Evolutionary conservation across 768 basidiomycete species (phyloP).

Genomic region (Ramaria sp.): DNA sequence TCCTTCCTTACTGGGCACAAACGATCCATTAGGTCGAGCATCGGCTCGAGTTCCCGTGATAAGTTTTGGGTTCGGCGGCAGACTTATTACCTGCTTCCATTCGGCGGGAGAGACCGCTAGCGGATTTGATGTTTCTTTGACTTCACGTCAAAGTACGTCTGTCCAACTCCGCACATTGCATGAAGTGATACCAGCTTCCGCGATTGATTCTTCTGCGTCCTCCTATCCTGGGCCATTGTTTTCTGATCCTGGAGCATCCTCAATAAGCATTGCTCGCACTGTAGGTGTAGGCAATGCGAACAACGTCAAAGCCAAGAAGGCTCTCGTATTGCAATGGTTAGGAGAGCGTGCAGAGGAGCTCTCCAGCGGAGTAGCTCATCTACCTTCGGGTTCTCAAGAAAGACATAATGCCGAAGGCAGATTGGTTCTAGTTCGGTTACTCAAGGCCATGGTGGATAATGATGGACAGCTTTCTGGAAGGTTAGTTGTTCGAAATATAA

Average conservation of each 20-base stretch:
- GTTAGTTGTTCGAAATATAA: constrained; percentile 41
- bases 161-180: constrained; percentile 59
- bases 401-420: constrained; percentile 63
- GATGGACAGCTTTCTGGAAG: constrained; percentile 82
- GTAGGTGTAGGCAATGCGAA: constrained; percentile 29
- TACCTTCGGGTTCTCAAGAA: constrained; percentile 39
- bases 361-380: constrained; percentile 62
- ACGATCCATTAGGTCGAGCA: constrained; percentile 72
- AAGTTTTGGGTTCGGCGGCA: constrained; percentile 92
- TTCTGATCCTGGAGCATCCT: constrained; percentile 43
- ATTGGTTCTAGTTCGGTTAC: constrained; percentile 56
- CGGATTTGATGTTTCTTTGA: constrained; percentile 69
- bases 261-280: constrained; percentile 57
- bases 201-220: constrained; percentile 38
- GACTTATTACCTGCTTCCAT: constrained; percentile 82
- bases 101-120: constrained; percentile 51
- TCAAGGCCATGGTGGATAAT: constrained; percentile 77
- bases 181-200: constrained; percentile 59
- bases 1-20: constrained; percentile 69
- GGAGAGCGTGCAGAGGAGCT: constrained; percentile 67
- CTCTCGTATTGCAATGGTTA: constrained; percentile 66
- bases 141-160: constrained; percentile 57
- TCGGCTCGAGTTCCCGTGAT: constrained; percentile 66
- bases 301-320: constrained; percentile 76
- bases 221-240: constrained; percentile 84